Percentiles rank a stretch among this genome's conserved stretches.
phyloP scores from a whole-genome alignment of 345 rosid species.

The Kandelia obovata region DNA sequence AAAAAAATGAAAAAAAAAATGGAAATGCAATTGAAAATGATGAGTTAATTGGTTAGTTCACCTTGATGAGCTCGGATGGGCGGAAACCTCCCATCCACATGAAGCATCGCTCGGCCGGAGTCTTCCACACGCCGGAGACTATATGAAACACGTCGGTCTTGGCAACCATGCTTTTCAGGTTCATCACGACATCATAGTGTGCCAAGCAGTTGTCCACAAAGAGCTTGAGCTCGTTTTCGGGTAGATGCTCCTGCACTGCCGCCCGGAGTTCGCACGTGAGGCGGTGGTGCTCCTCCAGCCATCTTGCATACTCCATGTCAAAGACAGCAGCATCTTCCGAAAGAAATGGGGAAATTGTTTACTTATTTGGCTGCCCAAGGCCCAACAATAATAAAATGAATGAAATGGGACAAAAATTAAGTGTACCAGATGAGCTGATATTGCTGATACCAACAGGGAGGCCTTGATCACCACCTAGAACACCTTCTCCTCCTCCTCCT shows the following conservation, averaged over 20 bases:
- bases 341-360: neutral
- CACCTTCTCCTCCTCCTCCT: constrained; percentile 55
- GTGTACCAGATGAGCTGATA: constrained; percentile 55
- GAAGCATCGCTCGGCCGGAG: constrained; percentile 98
- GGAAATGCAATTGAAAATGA: neutral
- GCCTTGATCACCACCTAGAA: constrained; percentile 66
- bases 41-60: constrained; percentile 13
- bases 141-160: constrained; percentile 89
- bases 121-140: constrained; percentile 91
- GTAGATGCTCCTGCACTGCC: constrained; percentile 80
- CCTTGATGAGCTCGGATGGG: constrained; percentile 97
- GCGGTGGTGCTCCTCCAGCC: constrained; percentile 89
- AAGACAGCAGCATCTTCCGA: constrained; percentile 64
- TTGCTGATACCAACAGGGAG: constrained; percentile 49
- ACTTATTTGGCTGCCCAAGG: neutral
- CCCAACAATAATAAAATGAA: neutral
- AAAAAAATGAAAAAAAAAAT: neutral
- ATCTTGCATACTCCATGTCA: constrained; percentile 83
- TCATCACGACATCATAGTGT: constrained; percentile 74
- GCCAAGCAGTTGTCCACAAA: constrained; percentile 74
- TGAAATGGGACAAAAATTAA: neutral
- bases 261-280: constrained; percentile 79
- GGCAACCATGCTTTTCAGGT: constrained; percentile 71
- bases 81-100: constrained; percentile 98
- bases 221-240: constrained; percentile 82